Evolutionary conservation across 1,284 basidiomycete genomes (phyloP), one percentile per base, ranked within the genome.

Genomic region (Ganoderma resinaceum): DNA sequence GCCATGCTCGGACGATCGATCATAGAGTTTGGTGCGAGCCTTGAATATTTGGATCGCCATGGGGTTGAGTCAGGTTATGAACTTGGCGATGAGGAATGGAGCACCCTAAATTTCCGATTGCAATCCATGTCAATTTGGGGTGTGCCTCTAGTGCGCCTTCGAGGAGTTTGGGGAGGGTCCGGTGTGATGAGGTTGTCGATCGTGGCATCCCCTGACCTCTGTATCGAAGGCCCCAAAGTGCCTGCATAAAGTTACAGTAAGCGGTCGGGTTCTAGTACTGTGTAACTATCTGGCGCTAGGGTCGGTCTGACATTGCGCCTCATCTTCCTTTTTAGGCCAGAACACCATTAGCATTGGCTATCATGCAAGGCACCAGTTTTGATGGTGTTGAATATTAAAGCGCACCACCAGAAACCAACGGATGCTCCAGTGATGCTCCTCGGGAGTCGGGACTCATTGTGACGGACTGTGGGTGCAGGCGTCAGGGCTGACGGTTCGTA

Each of bases 301-400:
- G 35, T 49, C 46, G 35, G 35, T 49, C 46, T 23, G 12, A 23
- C 23, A 37, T 12, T 37, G 31, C 35, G 29, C n/a, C 35, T 59
- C n/a, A 31, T 23, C 35, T 35, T 38, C 9, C 3, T 12, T 38
- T 23, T 33, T 23, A 23, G 35, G 35, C 57, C 20, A 9, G 57
- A 6, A n/a, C 20, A 38, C 33, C 29, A 37, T 38, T 33, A n/a
- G 9, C 29, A 37, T 38, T 33, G 35, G 9, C 12, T 37, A 52
- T 52, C 46, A 52, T 2, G 20, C 35, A 38, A 59, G 57, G 57
- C 20, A 59, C 35, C 35, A 37, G 8, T 8, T 59, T 59, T 59
- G 57, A 59, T 59, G 57, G 35, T 18, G 55, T 58, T 58, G 31
- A 35, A 58, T 37, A 58, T 58, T 46, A 11, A n/a, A 46, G 3